These are phyloP conservation scores for Jimgerdemannia lactiflua DNA, from an alignment of 192 early-diverging fungal species.

Conservation along the genomic window DNA sequence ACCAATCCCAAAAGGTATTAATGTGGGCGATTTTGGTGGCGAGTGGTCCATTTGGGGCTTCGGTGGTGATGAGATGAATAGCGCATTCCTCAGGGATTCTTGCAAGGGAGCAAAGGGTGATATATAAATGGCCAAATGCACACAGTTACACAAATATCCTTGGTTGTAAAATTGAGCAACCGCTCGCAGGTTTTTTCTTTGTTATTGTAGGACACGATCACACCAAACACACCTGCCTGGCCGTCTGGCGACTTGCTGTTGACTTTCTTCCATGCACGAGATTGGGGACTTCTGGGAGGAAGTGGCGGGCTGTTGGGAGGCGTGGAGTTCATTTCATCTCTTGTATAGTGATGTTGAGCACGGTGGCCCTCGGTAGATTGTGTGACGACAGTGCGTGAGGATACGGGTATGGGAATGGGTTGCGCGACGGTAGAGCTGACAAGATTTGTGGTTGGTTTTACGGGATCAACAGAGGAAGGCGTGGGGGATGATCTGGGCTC, in stretches of 20 bases:
- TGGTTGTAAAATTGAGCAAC: background rate
- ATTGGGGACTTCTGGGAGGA: background rate
- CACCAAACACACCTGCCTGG: background rate
- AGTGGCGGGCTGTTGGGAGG: background rate
- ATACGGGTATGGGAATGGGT: background rate
- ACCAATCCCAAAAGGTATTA: background rate
- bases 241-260: background rate
- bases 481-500: conserved; percentile 1
- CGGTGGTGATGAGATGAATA: background rate
- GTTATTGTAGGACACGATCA: background rate
- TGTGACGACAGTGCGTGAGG: background rate
- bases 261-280: background rate
- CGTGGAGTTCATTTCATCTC: background rate
- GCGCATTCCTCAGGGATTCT: background rate
- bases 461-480: background rate
- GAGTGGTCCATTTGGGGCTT: background rate
- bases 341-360: background rate
- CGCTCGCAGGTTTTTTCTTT: background rate
- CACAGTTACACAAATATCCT: background rate
- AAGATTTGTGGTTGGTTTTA: background rate
- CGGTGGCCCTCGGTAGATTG: background rate
- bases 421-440: background rate
- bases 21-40: background rate
- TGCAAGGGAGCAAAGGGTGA: background rate
- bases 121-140: too few species aligned